Base-by-base conservation (phyloP, 2,329 filamentous ascomycete genomes). In the Davidsoniella neocaledoniae region DNA sequence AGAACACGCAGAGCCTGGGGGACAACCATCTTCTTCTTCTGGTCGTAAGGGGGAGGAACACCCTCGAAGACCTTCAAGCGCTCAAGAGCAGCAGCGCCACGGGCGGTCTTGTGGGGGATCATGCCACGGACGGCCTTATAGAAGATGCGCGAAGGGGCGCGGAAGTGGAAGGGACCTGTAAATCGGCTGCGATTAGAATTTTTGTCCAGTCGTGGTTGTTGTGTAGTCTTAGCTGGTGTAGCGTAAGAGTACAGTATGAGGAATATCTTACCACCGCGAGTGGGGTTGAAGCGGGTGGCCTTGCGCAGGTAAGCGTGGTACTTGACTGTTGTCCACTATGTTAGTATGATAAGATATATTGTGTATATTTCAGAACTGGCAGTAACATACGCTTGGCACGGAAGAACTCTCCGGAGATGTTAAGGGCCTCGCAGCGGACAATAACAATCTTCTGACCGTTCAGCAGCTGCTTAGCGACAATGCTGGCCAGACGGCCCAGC, bases 361-460 rank as follows among this genome's bases (percentile, higher is more conserved):
- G 14, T 43, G 33, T 14, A 37, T 40, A 19, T 33, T 19, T 23
- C 38, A 29, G 36, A 14, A 29, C 26, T 48, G 9, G 42, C 6
- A 48, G 25, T 57, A 65, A 94, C 90, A 73, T 94, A 98, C 91
- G 84, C 84, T 98, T 98, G 62, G 90, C 82, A 72, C 91, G 87
- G 85, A 98, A 98, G 86, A 98, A 98, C 79, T 96, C 91, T 76
- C 91, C 91, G 62, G 91, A 98, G 80, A 98, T 98, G 83, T 98
- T 98, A 71, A 98, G 81, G 64, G 86, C 87, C 77, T 98, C 91
- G 74, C 85, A 93, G 78, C 91, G 86, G 69, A 98, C 91, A 63
- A 98, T 77, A 65, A 96, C 90, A 69, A 98, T 93, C 84, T 96
- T 96, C 78, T 96, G 90, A 69, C 90, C 90, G 73, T 82, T 93